These are phyloP conservation scores for Mycotypha africana DNA, from an alignment of 371 early-diverging fungal species.

Conservation along the genomic window DNA sequence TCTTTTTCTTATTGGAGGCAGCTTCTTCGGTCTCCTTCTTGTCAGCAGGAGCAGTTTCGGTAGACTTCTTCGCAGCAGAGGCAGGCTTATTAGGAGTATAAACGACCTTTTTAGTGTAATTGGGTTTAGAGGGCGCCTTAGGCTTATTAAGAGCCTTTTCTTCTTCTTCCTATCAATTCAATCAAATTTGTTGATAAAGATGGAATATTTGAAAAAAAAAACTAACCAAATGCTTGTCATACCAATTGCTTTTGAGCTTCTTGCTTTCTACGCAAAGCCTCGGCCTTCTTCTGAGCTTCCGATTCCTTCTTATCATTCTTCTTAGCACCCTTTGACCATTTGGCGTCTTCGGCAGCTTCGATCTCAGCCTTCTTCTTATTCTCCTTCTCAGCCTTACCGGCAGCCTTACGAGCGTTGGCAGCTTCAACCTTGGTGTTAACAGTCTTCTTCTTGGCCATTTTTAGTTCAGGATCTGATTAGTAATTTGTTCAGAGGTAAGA, in stretches of 20 bases:
- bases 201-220: not conserved
- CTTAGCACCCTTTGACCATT: conserved; percentile 77
- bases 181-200: too few species aligned
- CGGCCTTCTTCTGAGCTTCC: conserved; percentile 56
- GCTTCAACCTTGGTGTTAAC: conserved; percentile 50
- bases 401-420: conserved; percentile 73
- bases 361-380: conserved; percentile 43
- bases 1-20: conserved; percentile 22
- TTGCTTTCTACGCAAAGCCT: conserved; percentile 1
- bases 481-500: too few species aligned
- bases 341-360: conserved; percentile 54
- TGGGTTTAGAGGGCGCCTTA: conserved; percentile 30
- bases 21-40: conserved; percentile 47
- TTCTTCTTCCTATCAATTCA: conserved; percentile 42
- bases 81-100: conserved; percentile 3
- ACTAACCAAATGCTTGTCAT: not conserved
- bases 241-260: conserved; percentile 32
- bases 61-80: conserved; percentile 10
- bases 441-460: conserved; percentile 40
- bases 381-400: conserved; percentile 57
- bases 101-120: conserved; percentile 10
- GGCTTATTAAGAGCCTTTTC: conserved; percentile 30
- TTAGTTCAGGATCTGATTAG: too few species aligned
- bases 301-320: conserved; percentile 65
- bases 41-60: too few species aligned